Conservation (phyloP, 78 protist genomes). For the Dictyostelium brefeldianum region DNA sequence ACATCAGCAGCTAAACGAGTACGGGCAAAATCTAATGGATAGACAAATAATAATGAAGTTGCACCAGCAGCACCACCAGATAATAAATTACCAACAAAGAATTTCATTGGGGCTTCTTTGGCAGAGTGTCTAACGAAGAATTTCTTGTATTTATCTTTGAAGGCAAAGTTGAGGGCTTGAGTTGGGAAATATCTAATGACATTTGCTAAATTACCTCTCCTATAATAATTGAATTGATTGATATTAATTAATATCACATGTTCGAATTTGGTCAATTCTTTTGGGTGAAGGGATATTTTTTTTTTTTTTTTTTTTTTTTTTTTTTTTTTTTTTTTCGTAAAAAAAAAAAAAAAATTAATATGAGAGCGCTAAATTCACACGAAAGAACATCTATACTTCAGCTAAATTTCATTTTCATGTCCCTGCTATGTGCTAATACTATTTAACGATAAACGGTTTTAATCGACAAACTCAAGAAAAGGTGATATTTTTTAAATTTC, state of each 20-base stretch:
- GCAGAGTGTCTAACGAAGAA: constrained; percentile 83
- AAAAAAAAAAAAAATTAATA: neutral
- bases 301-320: no score
- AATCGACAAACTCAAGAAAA: no score
- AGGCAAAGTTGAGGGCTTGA: constrained; percentile 99
- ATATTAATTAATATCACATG: neutral
- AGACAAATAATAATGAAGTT: constrained; percentile 94
- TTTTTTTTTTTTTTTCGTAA: neutral
- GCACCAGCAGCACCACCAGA: constrained; percentile 99
- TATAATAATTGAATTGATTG: neutral
- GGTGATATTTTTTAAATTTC: no score
- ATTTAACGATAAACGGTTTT: no score
- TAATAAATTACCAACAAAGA: constrained; percentile 93
- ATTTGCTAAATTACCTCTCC: constrained; percentile 99
- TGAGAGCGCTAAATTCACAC: no score
- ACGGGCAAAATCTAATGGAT: constrained; percentile 99
- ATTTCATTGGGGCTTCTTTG: constrained; percentile 69
- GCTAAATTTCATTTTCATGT: no score
- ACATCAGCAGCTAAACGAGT: constrained; percentile 97
- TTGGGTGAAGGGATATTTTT: no score
- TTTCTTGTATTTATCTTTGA: constrained; percentile 97
- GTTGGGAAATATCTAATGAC: constrained; percentile 99
- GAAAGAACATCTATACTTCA: no score
- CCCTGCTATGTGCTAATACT: no score
- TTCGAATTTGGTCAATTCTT: no score